Conservation (phyloP, 2,329 filamentous ascomycete genomes). For the Nigrospora osmanthi region DNA sequence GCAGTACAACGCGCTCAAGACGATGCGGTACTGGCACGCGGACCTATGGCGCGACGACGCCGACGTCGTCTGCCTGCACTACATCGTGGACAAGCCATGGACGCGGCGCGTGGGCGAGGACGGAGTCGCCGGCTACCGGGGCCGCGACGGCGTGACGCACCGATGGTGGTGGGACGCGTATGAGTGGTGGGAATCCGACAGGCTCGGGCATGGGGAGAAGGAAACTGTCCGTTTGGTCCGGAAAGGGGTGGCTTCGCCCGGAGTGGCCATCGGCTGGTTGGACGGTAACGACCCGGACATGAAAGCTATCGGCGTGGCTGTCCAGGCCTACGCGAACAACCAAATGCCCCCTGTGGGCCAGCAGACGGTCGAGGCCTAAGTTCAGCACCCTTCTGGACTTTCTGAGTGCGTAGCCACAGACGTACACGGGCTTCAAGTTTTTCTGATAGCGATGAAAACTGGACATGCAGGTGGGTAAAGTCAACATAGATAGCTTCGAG, state of each 20-base stretch:
- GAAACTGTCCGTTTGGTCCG: conserved; percentile 6
- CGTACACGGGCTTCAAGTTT: too few species aligned
- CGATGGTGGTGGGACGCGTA: conserved; percentile 44
- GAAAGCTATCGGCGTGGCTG: conserved; percentile 6
- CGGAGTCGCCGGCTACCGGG: conserved; percentile 37
- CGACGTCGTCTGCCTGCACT: conserved; percentile 36
- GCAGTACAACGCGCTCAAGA: conserved; percentile 46
- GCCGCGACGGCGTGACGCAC: conserved; percentile 42
- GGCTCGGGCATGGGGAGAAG: not conserved
- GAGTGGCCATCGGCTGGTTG: not conserved
- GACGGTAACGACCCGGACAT: conserved; percentile 7
- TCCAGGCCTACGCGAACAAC: conserved; percentile 10
- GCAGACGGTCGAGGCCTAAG: not conserved
- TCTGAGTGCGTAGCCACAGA: too few species aligned
- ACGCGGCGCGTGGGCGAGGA: conserved; percentile 29
- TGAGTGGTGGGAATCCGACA: conserved; percentile 25
- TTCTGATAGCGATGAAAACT: too few species aligned
- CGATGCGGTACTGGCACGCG: conserved; percentile 42
- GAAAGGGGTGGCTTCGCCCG: conserved; percentile 8
- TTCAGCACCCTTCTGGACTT: too few species aligned
- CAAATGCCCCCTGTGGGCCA: not conserved
- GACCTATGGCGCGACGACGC: conserved; percentile 41
- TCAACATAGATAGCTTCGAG: too few species aligned
- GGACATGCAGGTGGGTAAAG: too few species aligned
- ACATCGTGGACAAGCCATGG: conserved; percentile 51